A percentile compares a stretch with the other conserved stretches of the same genome.
These are phyloP conservation scores for Boletus reticuloceps DNA, from an alignment of 768 basidiomycete species.

Conservation along the genomic window DNA sequence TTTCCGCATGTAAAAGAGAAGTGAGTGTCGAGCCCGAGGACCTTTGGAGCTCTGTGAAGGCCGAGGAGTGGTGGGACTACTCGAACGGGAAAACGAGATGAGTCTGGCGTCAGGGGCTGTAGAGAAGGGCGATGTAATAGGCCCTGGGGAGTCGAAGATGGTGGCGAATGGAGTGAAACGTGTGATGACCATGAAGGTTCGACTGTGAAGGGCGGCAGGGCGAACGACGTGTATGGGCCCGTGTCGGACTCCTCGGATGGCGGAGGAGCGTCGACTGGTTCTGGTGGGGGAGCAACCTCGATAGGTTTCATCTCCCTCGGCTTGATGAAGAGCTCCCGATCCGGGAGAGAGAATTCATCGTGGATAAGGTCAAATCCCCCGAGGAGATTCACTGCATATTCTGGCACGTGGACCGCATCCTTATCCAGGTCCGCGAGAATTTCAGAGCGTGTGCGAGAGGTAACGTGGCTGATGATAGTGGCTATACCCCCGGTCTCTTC, in stretches of 20 bases:
- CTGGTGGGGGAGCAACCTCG: constrained; percentile 27
- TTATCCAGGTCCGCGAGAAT: constrained; percentile 35
- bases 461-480: constrained; percentile 36
- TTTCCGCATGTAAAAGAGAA: constrained; percentile 34
- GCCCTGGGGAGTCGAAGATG: constrained; percentile 15
- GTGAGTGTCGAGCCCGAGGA: constrained; percentile 25
- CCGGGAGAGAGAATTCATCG: constrained; percentile 32
- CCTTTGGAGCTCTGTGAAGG: constrained; percentile 26
- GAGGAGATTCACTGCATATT: constrained; percentile 45
- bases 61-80: constrained; percentile 28
- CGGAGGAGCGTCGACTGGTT: constrained; percentile 10
- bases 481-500: constrained; percentile 30
- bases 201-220: constrained; percentile 26
- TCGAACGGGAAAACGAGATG: constrained; percentile 32
- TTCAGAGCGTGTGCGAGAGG: constrained; percentile 35
- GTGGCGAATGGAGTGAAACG: constrained; percentile 19
- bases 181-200: constrained; percentile 17
- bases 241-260: constrained; percentile 35
- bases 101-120: constrained; percentile 30
- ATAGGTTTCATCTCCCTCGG: constrained; percentile 30
- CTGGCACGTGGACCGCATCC: constrained; percentile 39
- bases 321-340: constrained; percentile 29
- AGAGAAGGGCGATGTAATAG: constrained; percentile 23
- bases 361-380: constrained; percentile 40
- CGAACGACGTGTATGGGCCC: constrained; percentile 32